Percentiles rank a stretch among this genome's conserved stretches.
Evolutionary conservation across 768 basidiomycete genomes (phyloP).

Genomic region (Tylopilus balloui): DNA sequence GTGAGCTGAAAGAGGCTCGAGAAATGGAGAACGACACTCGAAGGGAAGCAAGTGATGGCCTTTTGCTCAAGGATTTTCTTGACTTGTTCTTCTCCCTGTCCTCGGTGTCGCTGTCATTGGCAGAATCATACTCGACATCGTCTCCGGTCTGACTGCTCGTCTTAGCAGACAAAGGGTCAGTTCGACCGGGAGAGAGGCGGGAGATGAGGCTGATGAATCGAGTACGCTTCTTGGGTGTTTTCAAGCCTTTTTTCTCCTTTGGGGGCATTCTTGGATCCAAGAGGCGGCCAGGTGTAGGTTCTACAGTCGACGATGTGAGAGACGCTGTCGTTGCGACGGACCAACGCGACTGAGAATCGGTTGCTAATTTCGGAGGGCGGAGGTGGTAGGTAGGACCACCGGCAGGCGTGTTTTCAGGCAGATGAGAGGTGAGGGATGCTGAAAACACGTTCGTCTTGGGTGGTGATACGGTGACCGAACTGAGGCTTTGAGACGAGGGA

Average conservation of each 20-base stretch:
- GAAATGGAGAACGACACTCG: constrained; percentile 30
- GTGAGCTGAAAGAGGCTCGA: constrained; percentile 27
- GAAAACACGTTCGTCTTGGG: constrained; percentile 9
- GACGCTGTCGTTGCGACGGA: constrained; percentile 32
- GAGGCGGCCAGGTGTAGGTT: constrained; percentile 4
- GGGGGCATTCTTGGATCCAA: constrained; percentile 12
- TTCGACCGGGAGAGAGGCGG: constrained; percentile 29
- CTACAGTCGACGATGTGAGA: constrained; percentile 15
- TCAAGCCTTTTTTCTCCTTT: constrained; percentile 20
- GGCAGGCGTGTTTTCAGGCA: not conserved
- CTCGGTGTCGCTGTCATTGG: constrained; percentile 22
- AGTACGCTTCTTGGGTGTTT: constrained; percentile 28
- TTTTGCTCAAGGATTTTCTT: constrained; percentile 25
- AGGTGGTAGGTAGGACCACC: not conserved
- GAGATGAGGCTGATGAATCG: constrained; percentile 33
- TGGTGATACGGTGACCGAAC: not conserved
- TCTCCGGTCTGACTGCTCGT: constrained; percentile 1
- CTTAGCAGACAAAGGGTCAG: constrained; percentile 11
- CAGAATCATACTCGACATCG: constrained; percentile 20
- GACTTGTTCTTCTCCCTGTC: constrained; percentile 13
- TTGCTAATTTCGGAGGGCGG: not conserved
- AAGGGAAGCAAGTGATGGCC: constrained; percentile 29
- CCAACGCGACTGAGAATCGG: constrained; percentile 24
- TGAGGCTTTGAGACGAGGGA: constrained; percentile 7
- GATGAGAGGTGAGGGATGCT: constrained; percentile 4